Evolutionary conservation across 2,329 filamentous ascomycete genomes (phyloP), one percentile per base, ranked within the genome.

Genomic region (Curvularia sp.): DNA sequence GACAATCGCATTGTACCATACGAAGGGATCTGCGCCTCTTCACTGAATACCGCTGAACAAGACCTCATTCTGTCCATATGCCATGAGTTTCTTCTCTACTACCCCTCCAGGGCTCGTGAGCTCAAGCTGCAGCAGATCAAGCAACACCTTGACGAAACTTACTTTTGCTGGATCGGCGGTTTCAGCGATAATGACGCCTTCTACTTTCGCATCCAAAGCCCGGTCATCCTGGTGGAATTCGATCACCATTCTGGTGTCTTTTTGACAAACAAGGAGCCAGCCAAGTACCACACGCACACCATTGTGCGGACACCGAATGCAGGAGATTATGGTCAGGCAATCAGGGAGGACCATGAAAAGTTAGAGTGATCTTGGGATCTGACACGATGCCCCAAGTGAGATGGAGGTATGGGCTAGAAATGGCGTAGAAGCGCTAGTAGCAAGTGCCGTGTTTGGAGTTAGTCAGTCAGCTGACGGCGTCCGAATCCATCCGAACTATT

Each of bases 221-320:
- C 90, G 0, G 89, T 93, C 0, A 80, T 92, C 0, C 79, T 93
- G 1, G 80, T 89, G 51, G 91, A 94, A 80, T 91, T 94, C 67
- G 91, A 93, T 67, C 89, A 92, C 70, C 90, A 93, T 74, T 90
- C 87, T 0, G 90, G 90, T 0, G 90, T 93, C 0, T 93, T 93
- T 66, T 75, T 94, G 68, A 87, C 83, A 1, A 94, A 93, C 70
- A 81, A 81, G 49, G 85, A 90, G 75, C 90, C 90, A 0, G 87
- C 87, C 31, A 91, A 90, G 75, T 94, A 91, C 67, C 91, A 94
- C 67, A 90, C 91, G 22, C 91, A 94, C 73, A 93, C 90, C 0
- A 77, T 92, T 52, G 77, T 91, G 62, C 77, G 91, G 35, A 88
- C 86, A 31, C 91, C 91, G 0, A 93, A 94, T 73, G 86, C 79